Conservation (phyloP, 352 stramenopile genomes). For the Phytophthora agathidicida region DNA sequence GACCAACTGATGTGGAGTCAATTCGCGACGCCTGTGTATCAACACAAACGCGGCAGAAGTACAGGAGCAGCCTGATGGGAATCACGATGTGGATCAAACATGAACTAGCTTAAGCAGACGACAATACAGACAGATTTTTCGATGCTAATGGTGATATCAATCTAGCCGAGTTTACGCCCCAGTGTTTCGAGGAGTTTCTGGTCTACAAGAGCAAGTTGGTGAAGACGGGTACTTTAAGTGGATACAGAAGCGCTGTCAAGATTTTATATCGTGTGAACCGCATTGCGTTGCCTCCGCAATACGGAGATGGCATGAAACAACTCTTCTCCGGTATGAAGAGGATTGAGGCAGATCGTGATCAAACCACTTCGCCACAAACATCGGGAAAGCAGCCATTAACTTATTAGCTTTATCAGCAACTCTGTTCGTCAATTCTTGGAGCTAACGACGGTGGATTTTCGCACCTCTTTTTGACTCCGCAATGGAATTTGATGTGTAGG, state of each 20-base stretch:
- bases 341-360: conserved; percentile 6
- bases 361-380: background rate
- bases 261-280: conserved; percentile 5
- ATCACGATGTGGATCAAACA: no score
- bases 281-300: background rate
- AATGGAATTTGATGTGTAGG: conserved; percentile 42
- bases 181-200: background rate
- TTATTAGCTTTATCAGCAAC: conserved; percentile 6
- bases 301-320: conserved; percentile 4
- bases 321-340: conserved; percentile 23
- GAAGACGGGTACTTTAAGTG: background rate
- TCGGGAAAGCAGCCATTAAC: conserved; percentile 14
- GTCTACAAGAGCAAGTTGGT: background rate
- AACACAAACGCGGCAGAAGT: no score
- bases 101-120: no score
- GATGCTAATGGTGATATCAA: background rate
- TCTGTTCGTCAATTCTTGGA: background rate
- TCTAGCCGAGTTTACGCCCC: background rate
- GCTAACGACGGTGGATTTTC: conserved; percentile 18
- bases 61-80: no score
- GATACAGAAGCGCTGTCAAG: conserved; percentile 15
- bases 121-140: no score
- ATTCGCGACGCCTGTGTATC: no score
- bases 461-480: conserved; percentile 26
- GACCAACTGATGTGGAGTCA: no score